A percentile compares a stretch with the other conserved stretches of the same genome.
Evolutionary conservation across 164 flowering plant species (phyloP).

Genomic region (Sedum album): DNA sequence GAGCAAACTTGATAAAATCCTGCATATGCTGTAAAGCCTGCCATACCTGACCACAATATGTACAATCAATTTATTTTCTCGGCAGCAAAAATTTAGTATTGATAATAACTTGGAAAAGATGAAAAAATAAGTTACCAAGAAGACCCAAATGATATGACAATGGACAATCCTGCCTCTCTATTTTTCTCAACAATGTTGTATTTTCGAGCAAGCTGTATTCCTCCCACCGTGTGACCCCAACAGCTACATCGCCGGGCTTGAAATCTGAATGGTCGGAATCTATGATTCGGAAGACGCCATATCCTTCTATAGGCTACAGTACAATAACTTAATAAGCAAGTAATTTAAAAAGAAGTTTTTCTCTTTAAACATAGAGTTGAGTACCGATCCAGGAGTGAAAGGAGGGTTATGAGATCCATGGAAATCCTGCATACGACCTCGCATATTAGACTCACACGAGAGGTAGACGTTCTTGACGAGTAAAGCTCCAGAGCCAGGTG

Average conservation of each 20-base stretch:
- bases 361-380: too few relatives aligned
- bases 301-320: slow-evolving; percentile 54
- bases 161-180: slow-evolving; percentile 44
- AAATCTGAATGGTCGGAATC: slow-evolving; percentile 56
- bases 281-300: slow-evolving; percentile 58
- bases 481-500: slow-evolving; percentile 28
- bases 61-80: not conserved
- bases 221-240: slow-evolving; percentile 76
- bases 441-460: slow-evolving; percentile 63
- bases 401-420: slow-evolving; percentile 22
- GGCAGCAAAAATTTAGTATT: not conserved
- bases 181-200: slow-evolving; percentile 39
- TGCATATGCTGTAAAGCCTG: slow-evolving; percentile 78
- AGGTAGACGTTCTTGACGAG: slow-evolving; percentile 54
- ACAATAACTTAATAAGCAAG: not conserved
- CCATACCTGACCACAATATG: slow-evolving; percentile 37
- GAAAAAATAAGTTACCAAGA: slow-evolving; percentile 38
- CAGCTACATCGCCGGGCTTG: slow-evolving; percentile 50
- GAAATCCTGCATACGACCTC: slow-evolving; percentile 38
- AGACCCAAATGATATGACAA: too few relatives aligned
- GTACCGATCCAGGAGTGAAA: slow-evolving; percentile 15
- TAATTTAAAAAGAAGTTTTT: not conserved
- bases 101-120: too few relatives aligned
- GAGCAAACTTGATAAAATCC: slow-evolving; percentile 65
- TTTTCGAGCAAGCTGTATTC: slow-evolving; percentile 50